Percentiles rank a stretch among this genome's conserved stretches.
These are phyloP conservation scores for Yamadazyma atlantica DNA, from an alignment of 1,139 yeast genomes.

Conservation along the genomic window DNA sequence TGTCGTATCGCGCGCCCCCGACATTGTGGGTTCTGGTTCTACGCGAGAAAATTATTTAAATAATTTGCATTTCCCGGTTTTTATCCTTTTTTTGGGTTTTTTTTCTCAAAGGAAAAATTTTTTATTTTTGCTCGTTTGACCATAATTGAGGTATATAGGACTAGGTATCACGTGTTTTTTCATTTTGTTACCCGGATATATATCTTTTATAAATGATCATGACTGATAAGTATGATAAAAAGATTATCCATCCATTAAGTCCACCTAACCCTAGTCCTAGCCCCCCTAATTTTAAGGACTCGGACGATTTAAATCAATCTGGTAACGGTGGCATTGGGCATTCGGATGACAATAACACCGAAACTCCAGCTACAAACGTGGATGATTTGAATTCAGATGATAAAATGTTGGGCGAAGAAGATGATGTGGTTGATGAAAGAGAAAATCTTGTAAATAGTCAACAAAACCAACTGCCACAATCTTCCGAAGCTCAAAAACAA, in stretches of 20 bases:
- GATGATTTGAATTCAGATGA: conserved; percentile 2
- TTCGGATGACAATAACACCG: conserved; percentile 2
- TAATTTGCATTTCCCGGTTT: conserved; percentile 15
- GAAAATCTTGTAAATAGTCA: not conserved
- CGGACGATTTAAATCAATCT: not conserved
- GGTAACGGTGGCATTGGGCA: not conserved
- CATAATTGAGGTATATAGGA: not conserved
- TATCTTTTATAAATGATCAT: not conserved
- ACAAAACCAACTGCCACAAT: not conserved
- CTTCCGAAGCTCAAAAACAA: not conserved
- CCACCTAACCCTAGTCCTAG: conserved; percentile 49
- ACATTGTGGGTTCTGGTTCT: not conserved
- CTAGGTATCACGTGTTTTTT: too few relatives aligned
- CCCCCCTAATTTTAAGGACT: conserved; percentile 29
- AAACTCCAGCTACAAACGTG: conserved; percentile 4
- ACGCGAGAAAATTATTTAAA: conserved; percentile 15
- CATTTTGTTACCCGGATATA: not conserved
- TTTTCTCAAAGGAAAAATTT: not conserved
- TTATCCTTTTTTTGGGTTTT: conserved; percentile 4
- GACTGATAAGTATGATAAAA: conserved; percentile 5
- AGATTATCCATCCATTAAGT: conserved; percentile 32
- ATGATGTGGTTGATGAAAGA: conserved; percentile 1
- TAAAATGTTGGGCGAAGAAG: conserved; percentile 5
- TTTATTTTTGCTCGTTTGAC: conserved; percentile 1
- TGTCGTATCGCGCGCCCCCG: not conserved